These are phyloP conservation scores for Pyrus communis DNA, from an alignment of 306 rosid genomes.

Conservation along the genomic window DNA sequence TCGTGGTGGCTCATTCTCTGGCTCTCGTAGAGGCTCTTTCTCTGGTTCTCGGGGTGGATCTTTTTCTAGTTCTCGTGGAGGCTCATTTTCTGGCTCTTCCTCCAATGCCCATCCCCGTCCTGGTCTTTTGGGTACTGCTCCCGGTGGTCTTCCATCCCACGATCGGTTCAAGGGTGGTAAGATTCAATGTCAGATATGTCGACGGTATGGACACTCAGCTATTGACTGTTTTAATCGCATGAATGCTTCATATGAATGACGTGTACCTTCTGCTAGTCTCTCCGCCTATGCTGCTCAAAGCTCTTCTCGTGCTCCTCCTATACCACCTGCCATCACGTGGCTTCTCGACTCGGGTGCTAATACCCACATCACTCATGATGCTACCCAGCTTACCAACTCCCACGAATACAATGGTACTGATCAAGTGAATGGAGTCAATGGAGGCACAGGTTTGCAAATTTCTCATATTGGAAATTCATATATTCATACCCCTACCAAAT, in stretches of 20 bases:
- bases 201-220: background rate
- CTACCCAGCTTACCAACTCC: background rate
- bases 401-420: background rate
- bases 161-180: fast-evolving
- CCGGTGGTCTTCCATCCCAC: background rate
- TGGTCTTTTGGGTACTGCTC: background rate
- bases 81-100: background rate
- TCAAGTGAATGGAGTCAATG: background rate
- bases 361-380: background rate
- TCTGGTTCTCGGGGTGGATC: too few relatives aligned
- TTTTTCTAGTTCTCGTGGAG: too few relatives aligned
- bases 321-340: too few relatives aligned
- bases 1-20: background rate
- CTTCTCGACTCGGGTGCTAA: background rate
- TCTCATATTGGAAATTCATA: background rate
- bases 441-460: background rate
- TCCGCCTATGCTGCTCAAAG: background rate
- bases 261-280: background rate
- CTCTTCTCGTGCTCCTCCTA: background rate
- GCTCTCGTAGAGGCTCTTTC: too few relatives aligned
- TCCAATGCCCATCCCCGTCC: background rate
- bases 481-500: background rate
- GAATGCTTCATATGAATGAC: background rate
- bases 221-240: background rate
- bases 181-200: background rate